Base-by-base conservation (phyloP, 2,329 filamentous ascomycete genomes). In the Phoma sp. region DNA sequence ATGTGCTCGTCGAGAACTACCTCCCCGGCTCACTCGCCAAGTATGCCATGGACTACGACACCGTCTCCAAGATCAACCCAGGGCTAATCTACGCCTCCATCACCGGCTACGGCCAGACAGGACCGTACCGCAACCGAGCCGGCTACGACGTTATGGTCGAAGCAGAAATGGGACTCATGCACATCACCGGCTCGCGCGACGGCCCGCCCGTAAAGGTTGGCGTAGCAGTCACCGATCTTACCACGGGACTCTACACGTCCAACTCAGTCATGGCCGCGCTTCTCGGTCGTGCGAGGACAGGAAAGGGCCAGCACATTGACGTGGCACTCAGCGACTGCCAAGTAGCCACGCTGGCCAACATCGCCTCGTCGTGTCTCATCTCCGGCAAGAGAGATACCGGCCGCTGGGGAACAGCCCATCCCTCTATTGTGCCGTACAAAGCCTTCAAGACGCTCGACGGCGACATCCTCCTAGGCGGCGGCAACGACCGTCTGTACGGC, bases 71-170 rank as follows among this genome's bases (percentile, higher is more conserved):
- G 62, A 88, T 97, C 73, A 98, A 98, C 70, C 93, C 94, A 0
- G 80, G 82, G 6, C 82, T 99, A 41, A 91, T 99, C 64, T 99
- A 99, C 72, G 92, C 94, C 13, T 96, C 92, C 64, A 96, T 99
- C 67, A 99, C 95, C 0, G 95, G 95, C 1, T 99, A 98, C 71
- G 95, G 95, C 2, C 95, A 99, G 74, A 96, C 91, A 1, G 95
- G 95, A 0, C 95, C 95, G 0, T 96, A 96, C 76, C 86, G 88
- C 6, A 85, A 87, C 61, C 85, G 95, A 13, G 92, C 95, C 3
- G 95, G 95, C 4, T 99, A 99, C 81, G 95, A 99, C 76, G 95
- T 99, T 64, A 99, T 99, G 94, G 94, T 99, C 10, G 95, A 99
- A 80, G 95, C 95, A 56, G 95, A 98, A 74, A 93, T 99, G 78